A percentile compares a stretch with the other conserved stretches of the same genome.
phyloP scores from a whole-genome alignment of 2,329 filamentous ascomycete species.

The Diaporthe sp. region DNA sequence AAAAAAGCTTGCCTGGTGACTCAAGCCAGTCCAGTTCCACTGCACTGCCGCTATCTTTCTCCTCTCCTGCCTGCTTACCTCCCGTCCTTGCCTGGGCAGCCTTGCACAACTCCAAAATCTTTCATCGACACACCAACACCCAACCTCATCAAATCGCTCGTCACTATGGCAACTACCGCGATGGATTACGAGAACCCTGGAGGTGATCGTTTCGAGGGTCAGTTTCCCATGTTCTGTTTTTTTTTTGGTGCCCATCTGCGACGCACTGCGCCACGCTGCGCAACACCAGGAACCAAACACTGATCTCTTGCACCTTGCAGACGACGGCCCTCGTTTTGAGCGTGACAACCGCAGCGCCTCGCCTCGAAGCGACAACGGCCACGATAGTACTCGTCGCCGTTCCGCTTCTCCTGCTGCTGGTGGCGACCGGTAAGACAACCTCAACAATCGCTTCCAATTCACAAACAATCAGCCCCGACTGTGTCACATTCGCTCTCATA shows the following conservation, averaged over 20 bases:
- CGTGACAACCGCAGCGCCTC: slow-evolving; percentile 75
- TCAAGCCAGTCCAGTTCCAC: background rate
- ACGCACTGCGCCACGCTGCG: slow-evolving; percentile 1
- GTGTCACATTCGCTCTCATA: slow-evolving; percentile 32
- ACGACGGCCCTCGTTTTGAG: slow-evolving; percentile 74
- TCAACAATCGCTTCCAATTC: background rate
- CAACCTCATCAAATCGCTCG: slow-evolving; percentile 37
- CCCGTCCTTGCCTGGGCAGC: slow-evolving; percentile 10
- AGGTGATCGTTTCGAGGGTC: slow-evolving; percentile 75
- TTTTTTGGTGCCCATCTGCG: slow-evolving; percentile 20
- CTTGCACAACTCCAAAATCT: slow-evolving; percentile 25
- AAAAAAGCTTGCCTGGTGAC: background rate
- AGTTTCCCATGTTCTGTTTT: slow-evolving; percentile 38
- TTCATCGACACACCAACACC: slow-evolving; percentile 23
- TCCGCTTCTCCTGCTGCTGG: slow-evolving; percentile 70
- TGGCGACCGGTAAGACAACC: slow-evolving; percentile 58
- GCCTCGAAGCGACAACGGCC: slow-evolving; percentile 72
- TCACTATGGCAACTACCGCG: slow-evolving; percentile 69
- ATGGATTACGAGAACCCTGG: slow-evolving; percentile 79
- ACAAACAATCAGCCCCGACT: slow-evolving; percentile 25
- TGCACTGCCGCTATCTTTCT: background rate
- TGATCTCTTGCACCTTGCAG: slow-evolving; percentile 47
- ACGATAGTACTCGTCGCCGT: slow-evolving; percentile 65
- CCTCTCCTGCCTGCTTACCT: slow-evolving; percentile 8
- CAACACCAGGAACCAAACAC: slow-evolving; percentile 12